Base-by-base conservation (phyloP, 176 grass and related monocot genomes). In the Oryza glumipatula region DNA sequence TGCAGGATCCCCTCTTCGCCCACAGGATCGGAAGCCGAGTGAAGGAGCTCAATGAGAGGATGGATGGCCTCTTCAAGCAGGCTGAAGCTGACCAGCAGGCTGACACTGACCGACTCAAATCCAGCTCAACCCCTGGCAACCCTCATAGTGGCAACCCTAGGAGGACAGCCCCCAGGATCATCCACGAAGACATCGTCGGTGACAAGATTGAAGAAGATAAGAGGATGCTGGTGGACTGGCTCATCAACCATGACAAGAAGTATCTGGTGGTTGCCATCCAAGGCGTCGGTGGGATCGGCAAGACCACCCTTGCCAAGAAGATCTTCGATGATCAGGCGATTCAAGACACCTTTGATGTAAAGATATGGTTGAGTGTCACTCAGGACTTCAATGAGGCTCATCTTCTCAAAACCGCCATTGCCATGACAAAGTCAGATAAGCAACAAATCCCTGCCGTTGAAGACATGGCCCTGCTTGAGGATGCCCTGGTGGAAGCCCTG, bases 271-370 rank as follows among this genome's bases (percentile, higher is more conserved):
- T 88, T 41, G 72, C 87, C 1, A 84, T 88, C n/a, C 39, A 35
- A 8, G 86, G 73, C 23, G 70, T 73, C 4, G 72, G 80, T 1
- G 86, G 86, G 1, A 84, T 88, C 0, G 80, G 86, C 21, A 88
- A 88, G 72, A 88, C 74, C 45, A 84, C 86, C 21, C 73, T 84
- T 7, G 78, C 85, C 0, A 73, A 43, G 49, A 82, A 68, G 12
- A 49, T 87, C 7, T 87, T 54, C 41, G 16, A 67, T 45, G 35
- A 84, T 15, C 35, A 80, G 2, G 78, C 10, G 15, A 70, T 83
- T 6, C 8, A 2, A 15, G 49, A 52, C 49, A 52, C 49, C 15
- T 52, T 52, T 52, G 49, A 52, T 10, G 11, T 2, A 10, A 52
- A 17, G 49, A 52, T 52, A 52, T 52, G 49, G 49, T 52, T 52